These are phyloP conservation scores for Herpotrichia juniperi DNA, from an alignment of 2,329 filamentous ascomycete genomes.

Conservation along the genomic window DNA sequence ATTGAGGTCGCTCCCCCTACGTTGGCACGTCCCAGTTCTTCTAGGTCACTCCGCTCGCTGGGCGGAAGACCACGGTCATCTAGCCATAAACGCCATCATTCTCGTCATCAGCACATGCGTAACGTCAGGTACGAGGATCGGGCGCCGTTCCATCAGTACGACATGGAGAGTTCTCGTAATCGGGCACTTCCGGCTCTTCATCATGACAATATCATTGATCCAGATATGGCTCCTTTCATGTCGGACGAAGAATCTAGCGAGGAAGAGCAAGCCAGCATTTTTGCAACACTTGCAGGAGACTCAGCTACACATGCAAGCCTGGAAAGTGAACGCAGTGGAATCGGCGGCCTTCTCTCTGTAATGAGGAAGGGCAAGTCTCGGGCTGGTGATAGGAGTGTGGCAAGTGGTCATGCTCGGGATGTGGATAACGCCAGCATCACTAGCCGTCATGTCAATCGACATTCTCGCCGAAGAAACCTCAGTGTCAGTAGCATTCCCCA, in stretches of 20 bases:
- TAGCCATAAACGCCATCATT: slow-evolving; percentile 85
- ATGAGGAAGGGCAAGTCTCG: slow-evolving; percentile 77
- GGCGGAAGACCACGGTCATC: slow-evolving; percentile 73
- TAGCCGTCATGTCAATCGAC: slow-evolving; percentile 66
- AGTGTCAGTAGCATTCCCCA: slow-evolving; percentile 82
- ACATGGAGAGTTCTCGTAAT: slow-evolving; percentile 68
- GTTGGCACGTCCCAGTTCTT: slow-evolving; percentile 89
- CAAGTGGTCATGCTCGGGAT: slow-evolving; percentile 67
- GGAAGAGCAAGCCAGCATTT: slow-evolving; percentile 88
- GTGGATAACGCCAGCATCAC: slow-evolving; percentile 68
- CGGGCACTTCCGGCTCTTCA: slow-evolving; percentile 89
- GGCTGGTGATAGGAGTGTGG: slow-evolving; percentile 73
- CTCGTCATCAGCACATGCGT: slow-evolving; percentile 82
- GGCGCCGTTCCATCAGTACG: slow-evolving; percentile 83
- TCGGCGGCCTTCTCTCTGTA: slow-evolving; percentile 74
- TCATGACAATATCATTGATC: slow-evolving; percentile 97
- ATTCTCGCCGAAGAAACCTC: slow-evolving; percentile 76
- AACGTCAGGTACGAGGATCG: slow-evolving; percentile 81
- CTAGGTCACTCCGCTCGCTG: slow-evolving; percentile 81
- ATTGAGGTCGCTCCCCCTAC: slow-evolving; percentile 81
- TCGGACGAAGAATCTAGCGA: slow-evolving; percentile 93
- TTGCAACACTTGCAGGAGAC: slow-evolving; percentile 73
- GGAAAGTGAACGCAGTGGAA: slow-evolving; percentile 76
- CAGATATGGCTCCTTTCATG: slow-evolving; percentile 92
- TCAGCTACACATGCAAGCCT: slow-evolving; percentile 63